Conservation (phyloP, 306 rosid genomes). For the Biancaea sappan region DNA sequence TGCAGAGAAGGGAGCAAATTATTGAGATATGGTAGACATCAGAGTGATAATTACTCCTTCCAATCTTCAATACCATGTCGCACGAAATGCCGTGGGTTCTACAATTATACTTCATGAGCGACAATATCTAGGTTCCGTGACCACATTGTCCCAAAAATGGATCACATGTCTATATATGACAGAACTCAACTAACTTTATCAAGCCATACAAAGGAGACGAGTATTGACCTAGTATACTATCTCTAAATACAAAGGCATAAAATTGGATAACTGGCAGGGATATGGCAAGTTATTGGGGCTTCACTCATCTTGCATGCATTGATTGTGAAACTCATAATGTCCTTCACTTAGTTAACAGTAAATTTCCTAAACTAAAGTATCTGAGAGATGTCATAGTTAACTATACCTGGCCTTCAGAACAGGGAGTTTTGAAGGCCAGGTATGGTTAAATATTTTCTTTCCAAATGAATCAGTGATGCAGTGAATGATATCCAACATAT, state of each 20-base stretch:
- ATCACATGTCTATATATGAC: not conserved
- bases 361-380: not conserved
- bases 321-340: conserved; percentile 19
- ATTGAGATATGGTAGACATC: conserved; percentile 22
- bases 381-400: not conserved
- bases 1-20: conserved; percentile 1
- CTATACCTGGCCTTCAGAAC: not conserved
- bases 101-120: conserved; percentile 5
- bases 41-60: not conserved
- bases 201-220: not conserved
- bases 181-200: not conserved
- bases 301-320: conserved; percentile 18
- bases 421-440: too few species aligned
- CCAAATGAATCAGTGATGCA: not conserved
- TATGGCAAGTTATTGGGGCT: conserved; percentile 13
- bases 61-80: conserved; percentile 1
- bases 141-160: not conserved
- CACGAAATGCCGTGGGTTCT: not conserved
- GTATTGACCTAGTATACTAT: not conserved
- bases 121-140: conserved; percentile 15
- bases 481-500: not conserved
- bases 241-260: conserved; percentile 8
- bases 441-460: too few species aligned
- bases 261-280: conserved; percentile 9
- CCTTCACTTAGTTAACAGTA: not conserved